phyloP scores from a whole-genome alignment of 768 basidiomycete species.

The Lactarius vividus region DNA sequence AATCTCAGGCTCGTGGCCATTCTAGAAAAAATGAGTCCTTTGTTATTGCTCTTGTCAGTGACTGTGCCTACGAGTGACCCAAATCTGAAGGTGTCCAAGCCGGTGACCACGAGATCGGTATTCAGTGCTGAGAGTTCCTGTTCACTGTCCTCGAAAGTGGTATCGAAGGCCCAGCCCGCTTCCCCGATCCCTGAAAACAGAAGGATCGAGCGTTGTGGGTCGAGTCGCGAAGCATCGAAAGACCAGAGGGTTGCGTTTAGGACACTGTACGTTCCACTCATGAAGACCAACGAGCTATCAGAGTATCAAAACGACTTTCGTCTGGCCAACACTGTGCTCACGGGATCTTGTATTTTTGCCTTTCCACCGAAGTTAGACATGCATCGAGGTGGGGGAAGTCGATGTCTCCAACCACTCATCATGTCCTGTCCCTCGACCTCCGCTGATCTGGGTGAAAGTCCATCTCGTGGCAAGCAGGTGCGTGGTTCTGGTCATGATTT shows the following conservation, averaged over 20 bases:
- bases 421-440: constrained; percentile 50
- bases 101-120: constrained; percentile 82
- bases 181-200: constrained; percentile 76
- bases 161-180: constrained; percentile 79
- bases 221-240: neutral
- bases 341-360: constrained; percentile 80
- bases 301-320: constrained; percentile 15
- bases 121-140: constrained; percentile 46
- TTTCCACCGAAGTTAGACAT: constrained; percentile 68
- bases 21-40: constrained; percentile 44
- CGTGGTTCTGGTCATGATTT: constrained; percentile 29
- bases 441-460: constrained; percentile 66
- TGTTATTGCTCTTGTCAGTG: neutral
- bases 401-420: constrained; percentile 63
- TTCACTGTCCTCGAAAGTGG: constrained; percentile 53
- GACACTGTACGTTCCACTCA: constrained; percentile 93
- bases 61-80: constrained; percentile 55
- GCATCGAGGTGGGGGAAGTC: constrained; percentile 79
- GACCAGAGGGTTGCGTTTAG: too few relatives aligned
- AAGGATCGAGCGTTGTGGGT: neutral
- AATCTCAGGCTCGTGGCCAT: constrained; percentile 63
- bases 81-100: constrained; percentile 85
- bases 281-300: constrained; percentile 68
- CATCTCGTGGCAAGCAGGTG: constrained; percentile 47
- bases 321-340: constrained; percentile 37